A percentile compares a stretch with the other conserved stretches of the same genome.
These are phyloP conservation scores for Zoysia pacifica DNA, from an alignment of 176 grass and related monocot species.

Conservation along the genomic window DNA sequence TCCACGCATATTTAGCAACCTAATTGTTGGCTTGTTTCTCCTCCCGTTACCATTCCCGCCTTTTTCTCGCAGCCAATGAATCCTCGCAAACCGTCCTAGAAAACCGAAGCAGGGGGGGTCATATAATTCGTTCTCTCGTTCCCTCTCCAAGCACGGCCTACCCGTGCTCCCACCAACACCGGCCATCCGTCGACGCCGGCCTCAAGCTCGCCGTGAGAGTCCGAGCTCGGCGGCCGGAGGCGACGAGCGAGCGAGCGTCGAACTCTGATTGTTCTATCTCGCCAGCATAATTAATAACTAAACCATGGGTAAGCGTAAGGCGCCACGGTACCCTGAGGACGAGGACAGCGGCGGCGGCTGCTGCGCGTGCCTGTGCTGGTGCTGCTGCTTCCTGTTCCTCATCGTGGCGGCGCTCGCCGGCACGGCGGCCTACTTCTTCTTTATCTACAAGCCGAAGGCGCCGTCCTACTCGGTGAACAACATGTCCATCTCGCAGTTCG, in stretches of 20 bases:
- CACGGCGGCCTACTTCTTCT: slow-evolving; percentile 35
- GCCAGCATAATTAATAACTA: not conserved
- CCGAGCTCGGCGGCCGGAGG: slow-evolving; percentile 37
- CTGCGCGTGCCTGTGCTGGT: slow-evolving; percentile 63
- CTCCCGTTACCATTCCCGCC: not conserved
- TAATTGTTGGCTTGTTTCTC: not conserved
- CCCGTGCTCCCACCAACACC: not conserved
- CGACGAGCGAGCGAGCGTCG: not conserved
- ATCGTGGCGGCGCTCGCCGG: slow-evolving; percentile 39
- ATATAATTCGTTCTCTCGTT: not conserved
- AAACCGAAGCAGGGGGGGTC: not conserved
- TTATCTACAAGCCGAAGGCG: slow-evolving; percentile 55
- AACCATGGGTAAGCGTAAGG: slow-evolving; percentile 53
- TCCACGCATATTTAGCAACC: slow-evolving; percentile 20
- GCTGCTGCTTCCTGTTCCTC: slow-evolving; percentile 68
- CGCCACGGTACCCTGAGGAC: slow-evolving; percentile 54
- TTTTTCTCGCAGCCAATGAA: slow-evolving; percentile 33
- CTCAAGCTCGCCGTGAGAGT: slow-evolving; percentile 12
- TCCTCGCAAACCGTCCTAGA: not conserved
- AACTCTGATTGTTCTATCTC: not conserved
- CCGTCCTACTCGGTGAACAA: slow-evolving; percentile 74
- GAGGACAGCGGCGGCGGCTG: slow-evolving; percentile 31
- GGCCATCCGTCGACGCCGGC: slow-evolving; percentile 30
- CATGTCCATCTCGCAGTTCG: slow-evolving; percentile 69
- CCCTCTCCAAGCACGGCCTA: slow-evolving; percentile 27